A percentile compares a stretch with the other conserved stretches of the same genome.
These are phyloP conservation scores for Thalassiosira profunda DNA, from an alignment of 108 stramenopile genomes.

Conservation along the genomic window DNA sequence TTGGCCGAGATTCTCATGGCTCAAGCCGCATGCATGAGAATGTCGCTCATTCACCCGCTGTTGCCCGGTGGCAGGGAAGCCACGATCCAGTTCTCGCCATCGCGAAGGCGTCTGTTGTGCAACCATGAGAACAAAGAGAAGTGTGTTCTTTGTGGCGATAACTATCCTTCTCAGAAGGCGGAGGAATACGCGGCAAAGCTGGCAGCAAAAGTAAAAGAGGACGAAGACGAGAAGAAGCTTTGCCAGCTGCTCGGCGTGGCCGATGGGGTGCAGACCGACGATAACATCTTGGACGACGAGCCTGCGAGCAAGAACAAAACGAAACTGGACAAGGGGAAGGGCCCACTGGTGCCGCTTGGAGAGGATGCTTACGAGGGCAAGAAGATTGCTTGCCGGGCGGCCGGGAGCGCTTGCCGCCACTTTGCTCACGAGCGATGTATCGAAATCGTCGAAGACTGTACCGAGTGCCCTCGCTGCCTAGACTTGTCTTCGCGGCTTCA, in stretches of 20 bases:
- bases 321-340: background rate
- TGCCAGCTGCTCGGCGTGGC: constrained; percentile 2
- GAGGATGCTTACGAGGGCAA: background rate
- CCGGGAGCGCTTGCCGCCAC: constrained; percentile 31
- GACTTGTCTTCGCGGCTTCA: constrained; percentile 31
- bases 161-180: constrained; percentile 24
- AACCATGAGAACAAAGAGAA: constrained; percentile 16
- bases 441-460: constrained; percentile 7
- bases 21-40: constrained; percentile 35
- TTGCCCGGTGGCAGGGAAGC: constrained; percentile 36
- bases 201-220: constrained; percentile 3
- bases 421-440: constrained; percentile 38
- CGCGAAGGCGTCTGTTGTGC: constrained; percentile 25
- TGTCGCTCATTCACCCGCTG: constrained; percentile 30
- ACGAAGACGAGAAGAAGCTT: constrained; percentile 14
- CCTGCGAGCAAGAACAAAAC: background rate
- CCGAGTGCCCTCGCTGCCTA: constrained; percentile 33
- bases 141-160: constrained; percentile 29
- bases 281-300: constrained; percentile 27
- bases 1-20: constrained; percentile 43
- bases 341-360: background rate
- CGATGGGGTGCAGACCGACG: constrained; percentile 5
- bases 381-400: constrained; percentile 23
- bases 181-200: constrained; percentile 8
- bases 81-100: constrained; percentile 35